A percentile compares a stretch with the other conserved stretches of the same genome.
Evolutionary conservation across 2,329 filamentous ascomycete species (phyloP).

Genomic region (Neophaeococcomyces mojaviensis): DNA sequence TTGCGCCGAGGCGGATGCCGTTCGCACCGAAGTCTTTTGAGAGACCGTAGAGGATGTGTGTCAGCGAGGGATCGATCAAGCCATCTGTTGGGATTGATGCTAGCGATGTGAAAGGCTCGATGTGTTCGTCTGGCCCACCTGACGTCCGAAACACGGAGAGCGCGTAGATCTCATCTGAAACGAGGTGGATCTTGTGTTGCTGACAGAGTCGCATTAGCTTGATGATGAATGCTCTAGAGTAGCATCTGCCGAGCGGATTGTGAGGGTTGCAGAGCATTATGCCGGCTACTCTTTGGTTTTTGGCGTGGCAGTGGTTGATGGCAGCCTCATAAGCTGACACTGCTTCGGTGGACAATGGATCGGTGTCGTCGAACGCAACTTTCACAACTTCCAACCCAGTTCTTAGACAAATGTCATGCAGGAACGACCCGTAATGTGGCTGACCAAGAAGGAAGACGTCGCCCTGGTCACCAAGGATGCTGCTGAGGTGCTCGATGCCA

Average conservation of each 20-base stretch:
- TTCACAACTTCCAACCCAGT: slow-evolving; percentile 37
- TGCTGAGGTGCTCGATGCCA: slow-evolving; percentile 30
- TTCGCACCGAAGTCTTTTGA: slow-evolving; percentile 51
- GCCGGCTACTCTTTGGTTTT: slow-evolving; percentile 37
- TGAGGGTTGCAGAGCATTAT: slow-evolving; percentile 48
- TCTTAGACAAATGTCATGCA: slow-evolving; percentile 39
- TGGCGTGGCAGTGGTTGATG: slow-evolving; percentile 30
- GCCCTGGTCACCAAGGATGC: slow-evolving; percentile 28
- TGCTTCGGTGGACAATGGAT: slow-evolving; percentile 37
- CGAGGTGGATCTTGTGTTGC: slow-evolving; percentile 44
- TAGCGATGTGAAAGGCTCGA: slow-evolving; percentile 38
- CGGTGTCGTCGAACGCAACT: slow-evolving; percentile 38
- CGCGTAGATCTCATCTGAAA: slow-evolving; percentile 55
- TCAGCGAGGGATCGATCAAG: slow-evolving; percentile 41
- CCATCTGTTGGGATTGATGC: slow-evolving; percentile 38
- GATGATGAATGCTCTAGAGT: slow-evolving; percentile 34
- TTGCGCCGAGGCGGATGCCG: slow-evolving; percentile 45
- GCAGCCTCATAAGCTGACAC: slow-evolving; percentile 41
- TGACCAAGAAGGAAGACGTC: slow-evolving; percentile 31
- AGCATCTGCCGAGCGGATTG: slow-evolving; percentile 46
- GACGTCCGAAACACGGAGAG: slow-evolving; percentile 44
- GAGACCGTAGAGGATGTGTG: slow-evolving; percentile 47
- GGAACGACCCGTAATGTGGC: slow-evolving; percentile 42
- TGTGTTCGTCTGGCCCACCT: slow-evolving; percentile 21
- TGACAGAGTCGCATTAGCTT: slow-evolving; percentile 44